phyloP scores from a whole-genome alignment of 345 rosid genomes.

The Camelina neglecta region DNA sequence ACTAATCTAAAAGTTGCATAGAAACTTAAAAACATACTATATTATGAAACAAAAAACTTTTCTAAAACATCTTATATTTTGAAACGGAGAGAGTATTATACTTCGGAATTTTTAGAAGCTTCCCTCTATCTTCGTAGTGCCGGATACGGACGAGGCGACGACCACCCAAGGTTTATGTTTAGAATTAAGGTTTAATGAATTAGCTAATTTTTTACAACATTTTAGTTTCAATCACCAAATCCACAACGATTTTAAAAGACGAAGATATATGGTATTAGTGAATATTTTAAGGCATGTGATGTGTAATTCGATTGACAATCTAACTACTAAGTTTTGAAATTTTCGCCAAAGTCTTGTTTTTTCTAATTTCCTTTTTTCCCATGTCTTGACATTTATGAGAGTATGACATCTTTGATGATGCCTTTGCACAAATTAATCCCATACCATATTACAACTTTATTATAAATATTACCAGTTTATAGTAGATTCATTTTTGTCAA shows the following conservation, averaged over 20 bases:
- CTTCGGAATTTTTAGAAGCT: constrained; percentile 19
- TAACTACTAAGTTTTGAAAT: constrained; percentile 23
- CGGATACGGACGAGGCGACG: constrained; percentile 32
- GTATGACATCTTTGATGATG: constrained; percentile 15
- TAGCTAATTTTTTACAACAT: neutral
- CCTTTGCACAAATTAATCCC: neutral
- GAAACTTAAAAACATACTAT: no score
- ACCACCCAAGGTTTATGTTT: constrained; percentile 9
- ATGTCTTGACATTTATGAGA: constrained; percentile 18
- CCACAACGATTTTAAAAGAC: neutral
- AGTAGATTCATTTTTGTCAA: neutral
- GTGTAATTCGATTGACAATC: constrained; percentile 29
- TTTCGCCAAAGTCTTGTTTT: constrained; percentile 28
- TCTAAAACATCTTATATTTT: no score
- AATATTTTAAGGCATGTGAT: constrained; percentile 29
- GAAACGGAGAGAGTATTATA: neutral
- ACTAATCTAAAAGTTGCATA: no score
- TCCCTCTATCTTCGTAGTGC: neutral
- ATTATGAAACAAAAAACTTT: no score
- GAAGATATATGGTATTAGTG: constrained; percentile 2
- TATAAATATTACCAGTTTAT: neutral
- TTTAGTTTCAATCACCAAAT: neutral
- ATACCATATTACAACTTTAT: neutral
- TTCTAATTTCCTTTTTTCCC: neutral
- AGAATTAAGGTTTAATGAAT: neutral